Evolutionary conservation across 1,284 basidiomycete species (phyloP).

Genomic region (Tilletia caries): DNA sequence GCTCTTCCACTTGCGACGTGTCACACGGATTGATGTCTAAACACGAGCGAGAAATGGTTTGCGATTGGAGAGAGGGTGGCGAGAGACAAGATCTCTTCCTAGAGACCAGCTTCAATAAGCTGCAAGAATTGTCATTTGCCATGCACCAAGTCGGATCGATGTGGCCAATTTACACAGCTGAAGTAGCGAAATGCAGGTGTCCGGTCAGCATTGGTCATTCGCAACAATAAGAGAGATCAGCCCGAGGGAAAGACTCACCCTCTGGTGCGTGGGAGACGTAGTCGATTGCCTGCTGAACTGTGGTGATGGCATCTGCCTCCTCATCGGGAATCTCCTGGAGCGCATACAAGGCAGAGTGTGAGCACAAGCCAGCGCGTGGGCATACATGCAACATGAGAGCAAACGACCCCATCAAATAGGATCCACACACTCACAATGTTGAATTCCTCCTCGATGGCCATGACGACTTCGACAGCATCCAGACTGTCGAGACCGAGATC

Average conservation of each 20-base stretch:
- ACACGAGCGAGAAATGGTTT: no score
- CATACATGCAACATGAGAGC: not conserved
- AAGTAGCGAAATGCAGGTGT: not conserved
- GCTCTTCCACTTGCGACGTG: not conserved
- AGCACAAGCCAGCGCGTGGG: not conserved
- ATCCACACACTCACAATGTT: slow-evolving; percentile 43
- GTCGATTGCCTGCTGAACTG: slow-evolving; percentile 91
- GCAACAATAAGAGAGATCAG: slow-evolving; percentile 14
- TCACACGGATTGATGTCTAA: no score
- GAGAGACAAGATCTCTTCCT: no score
- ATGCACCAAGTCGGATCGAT: no score
- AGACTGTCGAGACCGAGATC: slow-evolving; percentile 95
- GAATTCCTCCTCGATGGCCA: slow-evolving; percentile 97
- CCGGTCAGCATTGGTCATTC: not conserved
- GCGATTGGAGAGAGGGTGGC: no score
- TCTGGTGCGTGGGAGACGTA: slow-evolving; percentile 94
- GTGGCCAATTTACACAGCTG: not conserved
- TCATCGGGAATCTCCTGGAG: slow-evolving; percentile 88
- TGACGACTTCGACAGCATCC: slow-evolving; percentile 96
- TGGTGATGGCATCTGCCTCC: slow-evolving; percentile 96
- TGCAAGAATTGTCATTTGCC: no score
- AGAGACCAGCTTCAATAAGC: no score
- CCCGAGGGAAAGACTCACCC: slow-evolving; percentile 57
- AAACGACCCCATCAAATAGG: not conserved
- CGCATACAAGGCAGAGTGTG: not conserved